These are phyloP conservation scores for Magnaporthiopsis incrustans DNA, from an alignment of 2,329 filamentous ascomycete genomes.

Conservation along the genomic window DNA sequence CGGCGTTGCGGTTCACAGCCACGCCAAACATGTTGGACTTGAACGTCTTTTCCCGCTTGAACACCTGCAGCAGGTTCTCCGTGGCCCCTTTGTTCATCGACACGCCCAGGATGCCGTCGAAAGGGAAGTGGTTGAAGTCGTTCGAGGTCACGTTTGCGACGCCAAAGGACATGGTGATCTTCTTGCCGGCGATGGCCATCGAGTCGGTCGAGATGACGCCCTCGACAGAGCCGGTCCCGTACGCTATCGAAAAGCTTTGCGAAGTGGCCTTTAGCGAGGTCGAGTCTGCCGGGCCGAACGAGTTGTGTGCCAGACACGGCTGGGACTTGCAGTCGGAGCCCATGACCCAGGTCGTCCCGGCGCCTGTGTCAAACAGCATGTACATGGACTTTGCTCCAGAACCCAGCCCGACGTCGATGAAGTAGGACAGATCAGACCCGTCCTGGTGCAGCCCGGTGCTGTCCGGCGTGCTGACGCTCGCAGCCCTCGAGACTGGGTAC, in stretches of 20 bases:
- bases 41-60: constrained; percentile 50
- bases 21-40: constrained; percentile 61
- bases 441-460: constrained; percentile 54
- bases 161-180: constrained; percentile 60
- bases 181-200: constrained; percentile 57
- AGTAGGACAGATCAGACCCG: constrained; percentile 59
- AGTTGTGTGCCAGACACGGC: constrained; percentile 62
- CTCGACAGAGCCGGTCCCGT: constrained; percentile 68
- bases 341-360: constrained; percentile 79
- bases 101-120: constrained; percentile 81
- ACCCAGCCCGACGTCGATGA: constrained; percentile 49
- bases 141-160: constrained; percentile 62
- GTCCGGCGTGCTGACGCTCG: constrained; percentile 34
- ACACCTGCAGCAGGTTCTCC: constrained; percentile 58
- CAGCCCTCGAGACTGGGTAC: constrained; percentile 34
- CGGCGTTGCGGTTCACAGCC: constrained; percentile 57
- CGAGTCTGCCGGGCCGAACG: constrained; percentile 60
- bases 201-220: constrained; percentile 61
- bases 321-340: constrained; percentile 55
- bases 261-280: constrained; percentile 47
- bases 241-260: constrained; percentile 57
- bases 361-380: constrained; percentile 60
- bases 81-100: constrained; percentile 53
- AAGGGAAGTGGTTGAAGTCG: constrained; percentile 70
- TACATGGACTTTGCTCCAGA: constrained; percentile 45